Base-by-base conservation (phyloP, 2,329 filamentous ascomycete species). In the Aspergillus sp. region DNA sequence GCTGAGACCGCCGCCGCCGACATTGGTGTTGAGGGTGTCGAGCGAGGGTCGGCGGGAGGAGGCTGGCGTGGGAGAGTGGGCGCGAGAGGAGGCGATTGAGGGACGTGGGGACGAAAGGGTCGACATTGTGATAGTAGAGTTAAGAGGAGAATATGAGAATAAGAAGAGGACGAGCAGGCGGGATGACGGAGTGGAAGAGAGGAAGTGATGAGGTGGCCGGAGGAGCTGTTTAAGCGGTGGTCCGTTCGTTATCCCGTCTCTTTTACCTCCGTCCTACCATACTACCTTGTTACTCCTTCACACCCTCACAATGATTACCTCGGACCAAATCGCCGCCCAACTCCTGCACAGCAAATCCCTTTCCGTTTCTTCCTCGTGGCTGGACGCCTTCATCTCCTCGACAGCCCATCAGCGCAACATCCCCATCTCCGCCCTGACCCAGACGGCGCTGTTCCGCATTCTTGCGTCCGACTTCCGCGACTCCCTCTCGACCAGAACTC, bases 381-480 rank as follows among this genome's bases (percentile, higher is more conserved):
- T 94, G 24, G 76, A 78, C 52, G 74, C 73, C 51, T 84, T 93
- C 66, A 67, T 88, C 53, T 72, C 80, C 14, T 81, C 76, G 47
- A 72, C 76, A 70, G 71, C 81, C 60, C 67, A 69, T 36, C 65
- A 80, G 75, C 42, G 76, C 78, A 14, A 68, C 41, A 84, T 83
- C 1, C 86, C 89, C 0, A 72, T 91, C 1, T 82, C 84, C 24
- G 87, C 88, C 3, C 79, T 95, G 17, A 78, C 88, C 51, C 89
- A 90, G 55, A 94, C 91, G 2, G 88, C 88, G 35, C 84, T 88
- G 59, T 87, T 91, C 60, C 90, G 90, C 49, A 77, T 97, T 10
- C 82, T 96, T 4, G 82, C 86, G 26, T 82, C 86, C 35, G 89
- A 96, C 73, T 82, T 97, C 57, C 86, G 87, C 1, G 74, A 77